Conservation (phyloP, 2,329 filamentous ascomycete species). For the Calonectria hongkongensis region DNA sequence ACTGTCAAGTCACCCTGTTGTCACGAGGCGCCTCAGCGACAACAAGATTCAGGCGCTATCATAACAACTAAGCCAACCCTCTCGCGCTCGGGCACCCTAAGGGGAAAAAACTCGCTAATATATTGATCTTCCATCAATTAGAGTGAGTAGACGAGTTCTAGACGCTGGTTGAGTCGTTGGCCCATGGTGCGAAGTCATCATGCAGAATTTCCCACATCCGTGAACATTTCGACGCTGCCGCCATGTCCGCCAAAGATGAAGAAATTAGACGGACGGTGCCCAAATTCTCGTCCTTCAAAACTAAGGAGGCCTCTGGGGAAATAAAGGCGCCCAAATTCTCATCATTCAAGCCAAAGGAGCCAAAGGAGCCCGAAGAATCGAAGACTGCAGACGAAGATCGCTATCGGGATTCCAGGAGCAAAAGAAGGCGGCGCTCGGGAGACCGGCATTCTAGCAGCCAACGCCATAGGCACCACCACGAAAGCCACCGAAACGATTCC, state of each 20-base stretch:
- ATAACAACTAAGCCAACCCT: constrained; percentile 10
- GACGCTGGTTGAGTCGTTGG: background rate
- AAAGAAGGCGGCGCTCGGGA: constrained; percentile 49
- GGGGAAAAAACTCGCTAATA: background rate
- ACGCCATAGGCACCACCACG: constrained; percentile 45
- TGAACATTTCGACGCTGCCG: constrained; percentile 31
- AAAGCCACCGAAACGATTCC: constrained; percentile 45
- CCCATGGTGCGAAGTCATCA: constrained; percentile 21
- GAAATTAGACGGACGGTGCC: constrained; percentile 67
- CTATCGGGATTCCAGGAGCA: constrained; percentile 47
- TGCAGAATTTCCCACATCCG: constrained; percentile 38
- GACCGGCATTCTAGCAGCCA: constrained; percentile 45
- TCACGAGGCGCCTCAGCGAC: constrained; percentile 1
- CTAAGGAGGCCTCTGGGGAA: constrained; percentile 52
- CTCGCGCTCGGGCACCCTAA: constrained; percentile 1
- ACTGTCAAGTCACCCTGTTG: constrained; percentile 6
- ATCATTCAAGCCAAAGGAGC: constrained; percentile 77
- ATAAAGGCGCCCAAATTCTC: constrained; percentile 78
- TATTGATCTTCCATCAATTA: background rate
- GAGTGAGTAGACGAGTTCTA: background rate
- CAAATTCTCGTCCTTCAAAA: constrained; percentile 83
- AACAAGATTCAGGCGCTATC: constrained; percentile 12
- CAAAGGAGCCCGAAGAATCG: constrained; percentile 63
- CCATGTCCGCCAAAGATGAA: constrained; percentile 56
- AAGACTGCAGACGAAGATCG: constrained; percentile 45